Conservation (phyloP, 495 filamentous ascomycete species). For the Aspergillus olivimuriae region DNA sequence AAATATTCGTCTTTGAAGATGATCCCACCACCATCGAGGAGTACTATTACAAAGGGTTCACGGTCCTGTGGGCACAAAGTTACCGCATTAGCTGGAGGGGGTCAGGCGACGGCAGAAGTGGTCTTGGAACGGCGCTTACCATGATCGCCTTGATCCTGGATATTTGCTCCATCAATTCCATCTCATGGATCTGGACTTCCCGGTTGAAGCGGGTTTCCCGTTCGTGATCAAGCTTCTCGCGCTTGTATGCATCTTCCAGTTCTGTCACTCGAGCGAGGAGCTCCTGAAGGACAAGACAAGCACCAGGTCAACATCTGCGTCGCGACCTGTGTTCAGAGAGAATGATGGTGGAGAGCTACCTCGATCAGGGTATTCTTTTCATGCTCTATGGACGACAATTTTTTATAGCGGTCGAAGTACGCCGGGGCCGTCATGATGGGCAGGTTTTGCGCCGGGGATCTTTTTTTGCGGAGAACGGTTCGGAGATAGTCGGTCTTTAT, state of each 20-base stretch:
- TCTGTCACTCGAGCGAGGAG: slow-evolving; percentile 42
- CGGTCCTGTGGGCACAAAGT: slow-evolving; percentile 54
- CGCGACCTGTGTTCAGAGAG: neutral
- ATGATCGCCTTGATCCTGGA: slow-evolving; percentile 43
- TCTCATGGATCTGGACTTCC: slow-evolving; percentile 47
- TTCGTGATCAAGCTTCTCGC: slow-evolving; percentile 46
- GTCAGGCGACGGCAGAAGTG: slow-evolving; percentile 20
- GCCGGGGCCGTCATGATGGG: slow-evolving; percentile 27
- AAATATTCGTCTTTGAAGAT: slow-evolving; percentile 66
- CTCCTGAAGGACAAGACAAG: slow-evolving; percentile 29
- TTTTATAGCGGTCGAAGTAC: slow-evolving; percentile 43
- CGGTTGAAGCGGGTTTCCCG: slow-evolving; percentile 51
- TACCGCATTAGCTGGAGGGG: no score
- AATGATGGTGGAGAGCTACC: slow-evolving; percentile 23
- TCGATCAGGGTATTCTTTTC: slow-evolving; percentile 50
- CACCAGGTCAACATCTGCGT: slow-evolving; percentile 3
- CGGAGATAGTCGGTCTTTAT: no score
- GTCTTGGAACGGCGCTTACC: slow-evolving; percentile 25
- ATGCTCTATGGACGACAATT: slow-evolving; percentile 40
- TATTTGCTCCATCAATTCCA: slow-evolving; percentile 47
- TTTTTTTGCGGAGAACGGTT: slow-evolving; percentile 1
- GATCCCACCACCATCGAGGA: slow-evolving; percentile 74
- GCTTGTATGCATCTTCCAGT: slow-evolving; percentile 40
- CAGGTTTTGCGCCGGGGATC: neutral
- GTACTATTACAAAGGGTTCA: slow-evolving; percentile 67